These are phyloP conservation scores for Fusarium sp. DNA, from an alignment of 2,329 filamentous ascomycete species.

Conservation along the genomic window DNA sequence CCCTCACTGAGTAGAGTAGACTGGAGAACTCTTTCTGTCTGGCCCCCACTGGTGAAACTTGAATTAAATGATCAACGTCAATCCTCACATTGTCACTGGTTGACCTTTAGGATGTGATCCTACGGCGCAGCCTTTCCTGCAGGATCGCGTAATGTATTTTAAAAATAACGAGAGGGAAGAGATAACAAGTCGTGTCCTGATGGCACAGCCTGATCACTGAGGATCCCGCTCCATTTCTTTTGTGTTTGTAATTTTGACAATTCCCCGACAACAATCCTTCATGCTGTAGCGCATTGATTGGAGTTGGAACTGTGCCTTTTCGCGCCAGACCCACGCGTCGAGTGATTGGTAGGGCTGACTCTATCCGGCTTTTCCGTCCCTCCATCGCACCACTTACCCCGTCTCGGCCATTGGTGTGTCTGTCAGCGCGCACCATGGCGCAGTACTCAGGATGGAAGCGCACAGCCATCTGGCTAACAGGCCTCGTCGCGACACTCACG, in stretches of 20 bases:
- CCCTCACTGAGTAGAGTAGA: no score
- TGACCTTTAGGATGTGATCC: neutral
- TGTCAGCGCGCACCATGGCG: neutral
- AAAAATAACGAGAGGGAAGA: neutral
- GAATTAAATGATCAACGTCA: neutral
- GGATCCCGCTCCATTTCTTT: neutral
- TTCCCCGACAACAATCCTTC: neutral
- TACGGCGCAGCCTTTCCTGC: neutral
- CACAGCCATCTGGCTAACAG: constrained; percentile 22
- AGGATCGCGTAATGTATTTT: neutral
- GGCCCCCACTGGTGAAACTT: neutral
- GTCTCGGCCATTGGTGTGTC: neutral
- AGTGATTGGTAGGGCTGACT: constrained; percentile 11
- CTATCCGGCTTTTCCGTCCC: neutral
- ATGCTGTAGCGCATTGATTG: neutral
- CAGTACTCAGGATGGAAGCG: constrained; percentile 25
- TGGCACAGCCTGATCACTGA: neutral
- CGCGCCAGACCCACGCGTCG: neutral
- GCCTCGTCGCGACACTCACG: constrained; percentile 11
- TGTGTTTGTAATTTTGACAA: neutral
- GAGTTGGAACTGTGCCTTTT: neutral
- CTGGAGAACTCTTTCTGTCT: neutral
- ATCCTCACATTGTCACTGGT: neutral
- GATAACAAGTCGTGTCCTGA: neutral
- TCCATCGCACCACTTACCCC: neutral